Evolutionary conservation across 495 filamentous ascomycete genomes (phyloP).

Genomic region (Sabuloglossum arenarium): DNA sequence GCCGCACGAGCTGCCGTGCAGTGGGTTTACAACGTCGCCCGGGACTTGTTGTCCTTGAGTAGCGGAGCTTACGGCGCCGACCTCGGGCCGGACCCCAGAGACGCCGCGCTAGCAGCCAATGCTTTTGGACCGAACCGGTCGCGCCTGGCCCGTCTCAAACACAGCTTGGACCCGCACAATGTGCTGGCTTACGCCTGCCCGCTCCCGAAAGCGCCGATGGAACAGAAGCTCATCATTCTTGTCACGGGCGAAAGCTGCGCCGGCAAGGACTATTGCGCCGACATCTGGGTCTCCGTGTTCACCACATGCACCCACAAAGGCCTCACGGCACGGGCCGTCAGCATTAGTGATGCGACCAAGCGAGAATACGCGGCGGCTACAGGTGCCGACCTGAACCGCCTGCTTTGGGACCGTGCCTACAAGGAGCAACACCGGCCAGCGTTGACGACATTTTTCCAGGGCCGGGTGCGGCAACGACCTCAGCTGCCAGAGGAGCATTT

Average conservation of each 20-base stretch:
- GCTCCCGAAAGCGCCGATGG: constrained; percentile 19
- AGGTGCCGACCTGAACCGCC: constrained; percentile 26
- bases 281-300: constrained; percentile 28
- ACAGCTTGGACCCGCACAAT: constrained; percentile 26
- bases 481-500: constrained; percentile 35
- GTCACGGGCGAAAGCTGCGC: constrained; percentile 36
- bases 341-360: constrained; percentile 40
- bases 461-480: constrained; percentile 25
- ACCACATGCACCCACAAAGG: constrained; percentile 12
- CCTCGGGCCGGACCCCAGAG: constrained; percentile 40
- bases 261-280: constrained; percentile 41
- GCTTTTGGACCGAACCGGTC: constrained; percentile 35
- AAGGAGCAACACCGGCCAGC: constrained; percentile 39
- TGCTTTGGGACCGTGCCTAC: constrained; percentile 33
- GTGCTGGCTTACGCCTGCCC: constrained; percentile 35
- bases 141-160: constrained; percentile 33
- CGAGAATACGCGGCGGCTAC: constrained; percentile 33
- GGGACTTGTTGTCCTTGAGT: constrained; percentile 27
- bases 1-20: constrained; percentile 19
- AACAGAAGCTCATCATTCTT: constrained; percentile 33
- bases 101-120: constrained; percentile 26
- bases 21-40: constrained; percentile 36
- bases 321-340: constrained; percentile 25
- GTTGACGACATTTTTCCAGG: constrained; percentile 31
- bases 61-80: constrained; percentile 37